phyloP scores from a whole-genome alignment of 495 filamentous ascomycete species.

The Xylaria curta region DNA sequence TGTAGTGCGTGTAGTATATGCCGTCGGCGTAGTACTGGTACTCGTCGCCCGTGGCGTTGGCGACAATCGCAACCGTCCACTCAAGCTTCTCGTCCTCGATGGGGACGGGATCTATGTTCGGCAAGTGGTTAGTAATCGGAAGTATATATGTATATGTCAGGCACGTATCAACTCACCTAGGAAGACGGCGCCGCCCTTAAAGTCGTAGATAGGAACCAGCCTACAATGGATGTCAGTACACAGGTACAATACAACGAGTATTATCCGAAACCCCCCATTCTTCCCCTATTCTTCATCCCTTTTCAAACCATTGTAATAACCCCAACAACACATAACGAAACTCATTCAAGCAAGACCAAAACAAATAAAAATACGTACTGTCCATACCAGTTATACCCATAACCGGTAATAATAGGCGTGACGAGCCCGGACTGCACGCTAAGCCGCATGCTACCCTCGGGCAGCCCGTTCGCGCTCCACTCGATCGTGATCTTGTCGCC shows the following conservation, averaged over 20 bases:
- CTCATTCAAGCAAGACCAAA: constrained; percentile 15
- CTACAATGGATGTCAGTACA: constrained; percentile 14
- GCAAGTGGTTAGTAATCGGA: constrained; percentile 10
- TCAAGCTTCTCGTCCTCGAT: constrained; percentile 7
- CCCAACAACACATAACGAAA: constrained; percentile 9
- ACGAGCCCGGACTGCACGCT: constrained; percentile 2
- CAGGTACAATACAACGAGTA: constrained; percentile 10
- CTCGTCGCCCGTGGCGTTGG: constrained; percentile 8
- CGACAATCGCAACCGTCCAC: constrained; percentile 12
- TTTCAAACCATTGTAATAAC: constrained; percentile 5
- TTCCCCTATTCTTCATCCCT: neutral
- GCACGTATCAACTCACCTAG: constrained; percentile 10
- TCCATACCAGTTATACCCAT: neutral
- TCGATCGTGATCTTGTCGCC: constrained; percentile 18
- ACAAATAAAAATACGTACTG: constrained; percentile 14
- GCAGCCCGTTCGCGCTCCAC: constrained; percentile 15
- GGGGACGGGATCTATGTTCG: constrained; percentile 9
- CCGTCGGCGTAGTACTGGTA: constrained; percentile 12
- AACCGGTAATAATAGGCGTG: constrained; percentile 15
- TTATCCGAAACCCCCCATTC: neutral
- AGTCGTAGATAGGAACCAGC: constrained; percentile 9
- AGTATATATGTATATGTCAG: constrained; percentile 12
- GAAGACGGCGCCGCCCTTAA: constrained; percentile 12
- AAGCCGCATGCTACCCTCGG: neutral
- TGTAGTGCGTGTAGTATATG: constrained; percentile 13